These are phyloP conservation scores for Sabuloglossum arenarium DNA, from an alignment of 495 filamentous ascomycete genomes.

Conservation along the genomic window DNA sequence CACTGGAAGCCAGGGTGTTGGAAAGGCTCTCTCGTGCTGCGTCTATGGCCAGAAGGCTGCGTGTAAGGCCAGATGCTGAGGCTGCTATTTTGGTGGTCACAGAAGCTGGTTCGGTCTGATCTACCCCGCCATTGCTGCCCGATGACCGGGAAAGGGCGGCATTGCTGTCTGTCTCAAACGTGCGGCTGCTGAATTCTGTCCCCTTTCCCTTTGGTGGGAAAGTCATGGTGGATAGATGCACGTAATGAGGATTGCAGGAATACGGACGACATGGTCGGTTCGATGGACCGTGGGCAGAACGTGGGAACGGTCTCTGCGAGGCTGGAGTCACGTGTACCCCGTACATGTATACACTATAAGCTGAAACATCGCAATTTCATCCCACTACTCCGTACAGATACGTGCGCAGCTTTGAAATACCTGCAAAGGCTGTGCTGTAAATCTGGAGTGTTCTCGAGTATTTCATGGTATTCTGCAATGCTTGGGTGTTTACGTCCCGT, in stretches of 20 bases:
- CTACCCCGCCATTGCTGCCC: background rate
- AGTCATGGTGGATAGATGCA: background rate
- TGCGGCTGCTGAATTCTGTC: background rate
- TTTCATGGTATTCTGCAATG: too few species aligned
- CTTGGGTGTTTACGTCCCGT: too few species aligned
- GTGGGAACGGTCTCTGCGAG: background rate
- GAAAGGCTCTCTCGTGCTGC: background rate
- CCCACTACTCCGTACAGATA: too few species aligned
- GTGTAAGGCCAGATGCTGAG: background rate
- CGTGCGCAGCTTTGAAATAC: too few species aligned
- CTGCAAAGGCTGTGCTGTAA: too few species aligned
- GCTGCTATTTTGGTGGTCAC: background rate
- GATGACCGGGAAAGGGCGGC: background rate
- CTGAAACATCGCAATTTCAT: too few species aligned
- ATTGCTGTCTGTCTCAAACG: background rate
- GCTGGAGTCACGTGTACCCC: too few species aligned
- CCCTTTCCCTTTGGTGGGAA: background rate
- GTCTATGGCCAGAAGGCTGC: background rate
- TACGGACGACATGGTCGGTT: too few species aligned
- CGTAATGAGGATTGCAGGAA: background rate
- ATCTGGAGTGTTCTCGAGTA: too few species aligned
- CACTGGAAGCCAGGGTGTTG: background rate
- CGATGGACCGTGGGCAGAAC: too few species aligned
- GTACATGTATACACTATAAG: too few species aligned
- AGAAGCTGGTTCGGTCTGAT: background rate